These are phyloP conservation scores for Bipolaris gigantea DNA, from an alignment of 2,329 filamentous ascomycete species.

Conservation along the genomic window DNA sequence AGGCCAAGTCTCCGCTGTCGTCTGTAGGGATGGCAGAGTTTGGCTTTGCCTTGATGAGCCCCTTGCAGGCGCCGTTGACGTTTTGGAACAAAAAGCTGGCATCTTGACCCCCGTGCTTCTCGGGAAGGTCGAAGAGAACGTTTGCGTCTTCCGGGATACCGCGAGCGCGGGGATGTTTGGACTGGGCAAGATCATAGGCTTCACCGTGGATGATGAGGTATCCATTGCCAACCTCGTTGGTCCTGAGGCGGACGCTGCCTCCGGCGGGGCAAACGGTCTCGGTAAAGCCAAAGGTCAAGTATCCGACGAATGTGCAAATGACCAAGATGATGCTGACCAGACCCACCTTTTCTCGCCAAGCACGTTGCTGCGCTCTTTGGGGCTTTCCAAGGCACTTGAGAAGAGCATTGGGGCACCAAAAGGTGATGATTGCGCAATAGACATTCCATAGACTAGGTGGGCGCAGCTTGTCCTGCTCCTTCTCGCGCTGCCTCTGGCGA, in stretches of 20 bases:
- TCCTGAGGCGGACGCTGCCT: conserved; percentile 67
- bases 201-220: conserved; percentile 97
- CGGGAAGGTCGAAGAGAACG: conserved; percentile 81
- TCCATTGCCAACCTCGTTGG: conserved; percentile 77
- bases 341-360: conserved; percentile 98
- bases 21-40: conserved; percentile 81
- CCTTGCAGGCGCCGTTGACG: conserved; percentile 96
- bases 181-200: conserved; percentile 80
- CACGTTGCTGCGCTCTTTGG: conserved; percentile 81
- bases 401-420: conserved; percentile 88
- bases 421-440: conserved; percentile 91
- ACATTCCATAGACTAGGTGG: conserved; percentile 92
- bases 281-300: conserved; percentile 95
- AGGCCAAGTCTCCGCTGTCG: conserved; percentile 70
- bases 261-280: conserved; percentile 78
- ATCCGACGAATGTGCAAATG: conserved; percentile 89
- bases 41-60: conserved; percentile 71
- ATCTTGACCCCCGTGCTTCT: conserved; percentile 83
- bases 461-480: conserved; percentile 64
- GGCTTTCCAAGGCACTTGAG: conserved; percentile 84
- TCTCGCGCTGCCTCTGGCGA: conserved; percentile 62
- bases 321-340: conserved; percentile 88
- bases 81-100: conserved; percentile 98
- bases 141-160: conserved; percentile 77
- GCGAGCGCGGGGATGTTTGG: conserved; percentile 75